Percentiles rank a stretch among this genome's conserved stretches.
phyloP scores from a whole-genome alignment of 2,329 filamentous ascomycete species.

The Lithohypha guttulata region DNA sequence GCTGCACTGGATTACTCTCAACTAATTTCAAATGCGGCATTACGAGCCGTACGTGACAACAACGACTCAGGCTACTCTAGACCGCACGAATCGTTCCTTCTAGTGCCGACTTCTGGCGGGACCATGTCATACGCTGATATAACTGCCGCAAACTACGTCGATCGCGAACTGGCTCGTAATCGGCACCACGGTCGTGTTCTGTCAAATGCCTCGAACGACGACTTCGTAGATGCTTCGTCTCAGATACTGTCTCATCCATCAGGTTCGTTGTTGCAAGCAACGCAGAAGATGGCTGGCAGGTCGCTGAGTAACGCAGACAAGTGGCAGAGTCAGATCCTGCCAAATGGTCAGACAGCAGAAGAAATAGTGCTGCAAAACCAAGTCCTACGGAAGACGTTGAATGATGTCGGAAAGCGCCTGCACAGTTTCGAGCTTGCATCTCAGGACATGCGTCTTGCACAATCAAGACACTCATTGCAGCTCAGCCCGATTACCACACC shows the following conservation, averaged over 20 bases:
- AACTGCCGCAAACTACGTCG: slow-evolving; percentile 40
- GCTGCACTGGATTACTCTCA: slow-evolving; percentile 60
- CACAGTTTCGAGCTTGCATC: slow-evolving; percentile 88
- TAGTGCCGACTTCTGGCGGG: slow-evolving; percentile 83
- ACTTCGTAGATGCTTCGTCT: slow-evolving; percentile 82
- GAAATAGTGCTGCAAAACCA: slow-evolving; percentile 84
- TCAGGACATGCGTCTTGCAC: slow-evolving; percentile 74
- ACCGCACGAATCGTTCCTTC: slow-evolving; percentile 67
- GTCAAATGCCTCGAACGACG: slow-evolving; percentile 61
- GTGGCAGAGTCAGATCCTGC: slow-evolving; percentile 10
- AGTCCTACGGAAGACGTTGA: slow-evolving; percentile 71
- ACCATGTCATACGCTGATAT: slow-evolving; percentile 92
- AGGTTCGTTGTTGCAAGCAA: slow-evolving; percentile 19
- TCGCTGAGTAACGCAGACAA: slow-evolving; percentile 6
- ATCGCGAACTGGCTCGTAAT: slow-evolving; percentile 33
- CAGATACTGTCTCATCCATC: slow-evolving; percentile 34
- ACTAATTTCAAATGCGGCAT: slow-evolving; percentile 74
- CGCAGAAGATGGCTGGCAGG: background rate
- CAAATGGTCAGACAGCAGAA: slow-evolving; percentile 58
- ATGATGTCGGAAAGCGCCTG: slow-evolving; percentile 77
- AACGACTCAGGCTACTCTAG: slow-evolving; percentile 54
- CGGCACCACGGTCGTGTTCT: slow-evolving; percentile 28
- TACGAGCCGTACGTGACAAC: slow-evolving; percentile 65
- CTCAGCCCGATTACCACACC: slow-evolving; percentile 22
- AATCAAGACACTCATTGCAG: slow-evolving; percentile 54